Evolutionary conservation across 495 filamentous ascomycete genomes (phyloP).

Genomic region (Choiromyces venosus): DNA sequence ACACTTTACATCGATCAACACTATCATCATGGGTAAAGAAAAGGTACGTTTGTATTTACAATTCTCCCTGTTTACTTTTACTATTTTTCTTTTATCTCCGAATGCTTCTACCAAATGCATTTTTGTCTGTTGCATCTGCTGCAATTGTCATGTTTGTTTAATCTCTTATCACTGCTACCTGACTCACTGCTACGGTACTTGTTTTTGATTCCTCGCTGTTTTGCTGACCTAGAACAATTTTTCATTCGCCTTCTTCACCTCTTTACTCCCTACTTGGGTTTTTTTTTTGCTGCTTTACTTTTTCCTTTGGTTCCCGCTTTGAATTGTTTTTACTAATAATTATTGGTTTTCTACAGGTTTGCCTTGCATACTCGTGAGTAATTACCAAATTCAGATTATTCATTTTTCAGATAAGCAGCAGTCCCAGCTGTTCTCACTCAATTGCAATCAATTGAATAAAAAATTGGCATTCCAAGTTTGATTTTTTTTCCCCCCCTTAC

Average conservation of each 20-base stretch:
- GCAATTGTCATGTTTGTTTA: neutral
- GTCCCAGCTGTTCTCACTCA: slow-evolving; percentile 11
- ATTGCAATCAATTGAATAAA: slow-evolving; percentile 5
- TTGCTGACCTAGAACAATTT: neutral
- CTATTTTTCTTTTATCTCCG: neutral
- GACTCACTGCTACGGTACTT: neutral
- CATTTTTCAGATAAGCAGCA: neutral
- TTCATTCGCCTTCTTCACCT: neutral
- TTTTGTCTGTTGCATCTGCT: neutral
- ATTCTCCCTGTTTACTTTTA: neutral
- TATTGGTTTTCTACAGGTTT: slow-evolving; percentile 40
- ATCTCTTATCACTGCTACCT: neutral
- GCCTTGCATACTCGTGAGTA: slow-evolving; percentile 47
- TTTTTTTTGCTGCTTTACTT: neutral
- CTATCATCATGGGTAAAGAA: slow-evolving; percentile 44
- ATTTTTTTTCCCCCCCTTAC: neutral
- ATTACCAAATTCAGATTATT: neutral
- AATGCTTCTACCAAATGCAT: neutral
- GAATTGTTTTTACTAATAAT: slow-evolving; percentile 1
- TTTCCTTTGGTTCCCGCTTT: neutral
- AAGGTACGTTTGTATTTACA: slow-evolving; percentile 38
- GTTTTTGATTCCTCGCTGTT: neutral
- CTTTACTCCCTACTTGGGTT: neutral
- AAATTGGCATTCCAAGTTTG: neutral
- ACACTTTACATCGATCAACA: slow-evolving; percentile 4